Evolutionary conservation across 345 rosid genomes (phyloP).

Genomic region (Arabis alpina): DNA sequence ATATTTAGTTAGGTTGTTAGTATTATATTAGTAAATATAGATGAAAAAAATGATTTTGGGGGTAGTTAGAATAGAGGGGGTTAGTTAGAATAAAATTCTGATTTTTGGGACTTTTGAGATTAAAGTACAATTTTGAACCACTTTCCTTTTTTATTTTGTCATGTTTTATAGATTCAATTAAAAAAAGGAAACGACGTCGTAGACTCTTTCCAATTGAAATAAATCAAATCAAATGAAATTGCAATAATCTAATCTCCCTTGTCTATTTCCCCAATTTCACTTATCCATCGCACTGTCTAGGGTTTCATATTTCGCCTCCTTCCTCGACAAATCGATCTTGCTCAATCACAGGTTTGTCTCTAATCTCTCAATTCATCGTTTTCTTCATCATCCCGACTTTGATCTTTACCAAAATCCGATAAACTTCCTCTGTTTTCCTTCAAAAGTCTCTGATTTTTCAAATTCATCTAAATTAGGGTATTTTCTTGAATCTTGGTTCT

Average conservation of each 20-base stretch:
- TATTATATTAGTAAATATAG: no score
- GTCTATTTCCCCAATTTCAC: neutral
- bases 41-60: no score
- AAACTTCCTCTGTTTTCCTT: neutral
- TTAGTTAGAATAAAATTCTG: no score
- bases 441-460: neutral
- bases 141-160: no score
- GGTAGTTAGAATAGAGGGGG: no score
- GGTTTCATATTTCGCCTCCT: constrained; percentile 22
- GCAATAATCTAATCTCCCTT: neutral
- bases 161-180: no score
- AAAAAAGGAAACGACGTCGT: no score
- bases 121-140: no score
- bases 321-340: constrained; percentile 8
- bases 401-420: neutral
- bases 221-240: neutral
- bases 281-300: constrained; percentile 24
- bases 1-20: no score
- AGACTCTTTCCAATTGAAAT: no score
- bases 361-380: neutral
- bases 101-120: no score
- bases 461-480: constrained; percentile 7
- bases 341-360: constrained; percentile 21
- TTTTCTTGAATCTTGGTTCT: neutral
- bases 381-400: neutral